These are phyloP conservation scores for Yamadazyma diddensiae DNA, from an alignment of 1,139 yeast species.

Conservation along the genomic window DNA sequence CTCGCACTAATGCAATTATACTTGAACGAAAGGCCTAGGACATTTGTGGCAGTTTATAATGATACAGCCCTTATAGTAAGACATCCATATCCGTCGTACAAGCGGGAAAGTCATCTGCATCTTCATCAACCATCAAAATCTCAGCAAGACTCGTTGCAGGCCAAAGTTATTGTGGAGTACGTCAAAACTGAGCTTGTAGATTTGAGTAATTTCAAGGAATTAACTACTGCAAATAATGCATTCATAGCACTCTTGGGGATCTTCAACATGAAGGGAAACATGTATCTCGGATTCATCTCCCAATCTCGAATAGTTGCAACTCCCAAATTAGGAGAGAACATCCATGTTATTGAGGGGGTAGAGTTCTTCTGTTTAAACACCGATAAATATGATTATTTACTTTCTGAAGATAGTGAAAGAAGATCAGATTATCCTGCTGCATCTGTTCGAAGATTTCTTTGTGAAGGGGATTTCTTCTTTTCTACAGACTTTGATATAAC, in stretches of 20 bases:
- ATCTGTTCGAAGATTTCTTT: slow-evolving; percentile 52
- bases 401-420: slow-evolving; percentile 3
- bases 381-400: slow-evolving; percentile 47
- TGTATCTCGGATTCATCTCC: slow-evolving; percentile 59
- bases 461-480: slow-evolving; percentile 65
- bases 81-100: slow-evolving; percentile 39
- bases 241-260: slow-evolving; percentile 63
- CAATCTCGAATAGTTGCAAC: slow-evolving; percentile 57
- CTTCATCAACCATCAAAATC: slow-evolving; percentile 1
- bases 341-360: slow-evolving; percentile 53
- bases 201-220: slow-evolving; percentile 37
- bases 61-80: slow-evolving; percentile 50
- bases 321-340: slow-evolving; percentile 52
- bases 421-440: slow-evolving; percentile 53
- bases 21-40: slow-evolving; percentile 51
- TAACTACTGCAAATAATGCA: slow-evolving; percentile 33
- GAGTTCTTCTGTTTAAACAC: slow-evolving; percentile 63
- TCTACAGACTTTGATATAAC: slow-evolving; percentile 67
- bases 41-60: slow-evolving; percentile 50
- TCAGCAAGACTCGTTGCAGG: slow-evolving; percentile 9
- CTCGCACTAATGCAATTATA: slow-evolving; percentile 42
- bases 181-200: slow-evolving; percentile 34
- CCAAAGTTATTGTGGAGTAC: slow-evolving; percentile 52
- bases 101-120: slow-evolving; percentile 19
- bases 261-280: slow-evolving; percentile 49